Conservation (phyloP, 208 protist species). For the Leishmania turanica region DNA sequence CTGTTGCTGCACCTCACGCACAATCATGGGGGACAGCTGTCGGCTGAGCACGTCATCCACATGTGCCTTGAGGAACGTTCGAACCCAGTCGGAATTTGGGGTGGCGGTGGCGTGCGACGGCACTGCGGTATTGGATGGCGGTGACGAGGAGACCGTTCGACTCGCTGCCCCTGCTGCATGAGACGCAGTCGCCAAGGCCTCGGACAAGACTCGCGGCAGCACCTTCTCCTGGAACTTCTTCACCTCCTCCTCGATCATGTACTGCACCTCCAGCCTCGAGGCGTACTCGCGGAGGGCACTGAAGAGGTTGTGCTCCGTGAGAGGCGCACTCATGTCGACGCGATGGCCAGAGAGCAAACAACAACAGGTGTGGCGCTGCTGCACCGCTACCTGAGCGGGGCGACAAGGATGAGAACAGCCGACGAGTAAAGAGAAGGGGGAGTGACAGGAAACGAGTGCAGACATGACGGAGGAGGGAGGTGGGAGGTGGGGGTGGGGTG, state of each 20-base stretch:
- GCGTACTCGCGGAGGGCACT: constrained; percentile 39
- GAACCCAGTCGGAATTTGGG: constrained; percentile 29
- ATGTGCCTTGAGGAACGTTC: constrained; percentile 36
- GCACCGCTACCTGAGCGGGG: background rate
- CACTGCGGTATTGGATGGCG: background rate
- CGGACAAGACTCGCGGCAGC: constrained; percentile 16
- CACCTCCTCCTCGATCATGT: constrained; percentile 60
- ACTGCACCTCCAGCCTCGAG: constrained; percentile 61
- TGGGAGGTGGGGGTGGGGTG: too few species aligned
- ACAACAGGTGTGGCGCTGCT: background rate
- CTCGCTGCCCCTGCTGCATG: background rate
- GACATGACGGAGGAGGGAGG: too few species aligned
- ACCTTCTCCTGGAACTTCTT: constrained; percentile 38
- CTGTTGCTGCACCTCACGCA: constrained; percentile 37
- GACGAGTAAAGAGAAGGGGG: background rate
- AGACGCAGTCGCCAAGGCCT: background rate
- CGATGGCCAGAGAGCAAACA: background rate
- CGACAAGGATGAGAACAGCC: background rate
- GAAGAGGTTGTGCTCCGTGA: constrained; percentile 45
- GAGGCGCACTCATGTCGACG: constrained; percentile 13
- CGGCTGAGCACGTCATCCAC: constrained; percentile 25
- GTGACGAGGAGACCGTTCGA: background rate
- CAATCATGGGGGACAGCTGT: constrained; percentile 24
- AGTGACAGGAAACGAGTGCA: background rate
- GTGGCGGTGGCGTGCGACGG: background rate